Base-by-base conservation (phyloP, 2,329 filamentous ascomycete genomes). In the Fusarium pseudocircinatum region DNA sequence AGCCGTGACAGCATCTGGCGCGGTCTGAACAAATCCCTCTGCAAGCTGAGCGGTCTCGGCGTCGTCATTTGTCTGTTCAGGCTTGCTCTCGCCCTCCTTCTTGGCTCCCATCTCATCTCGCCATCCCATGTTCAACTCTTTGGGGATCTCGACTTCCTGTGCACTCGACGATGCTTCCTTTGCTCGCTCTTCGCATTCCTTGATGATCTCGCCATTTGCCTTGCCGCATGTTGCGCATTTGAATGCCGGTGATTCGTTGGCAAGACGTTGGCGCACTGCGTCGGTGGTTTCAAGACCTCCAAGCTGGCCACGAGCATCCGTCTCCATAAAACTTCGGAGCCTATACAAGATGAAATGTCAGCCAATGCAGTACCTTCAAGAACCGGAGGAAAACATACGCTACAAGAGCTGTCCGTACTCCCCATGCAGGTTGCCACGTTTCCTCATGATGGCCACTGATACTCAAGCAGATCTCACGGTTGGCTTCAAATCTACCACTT, bases 351-450 rank as follows among this genome's bases (percentile, higher is more conserved):
- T 7, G 0, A 44, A 4, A 42, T n/a, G 24, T 78, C 10, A 77
- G 74, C 2, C 11, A 28, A 32, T 20, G 2, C 2, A 22, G 30
- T 22, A 7, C 7, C 6, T 42, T 3, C 5, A 36, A 24, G 1
- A 4, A 16, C 6, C 22, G 4, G n/a, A 4, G 14, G 26, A 28
- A 15, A 75, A 82, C 88, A 22, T 80, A 85, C 84, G 90, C 90
- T 46, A 91, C 89, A 12, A 99, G 84, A 22, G 96, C 96, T 8
- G 96, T 98, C 67, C 96, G 89, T 15, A 99, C 92, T 0, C 96
- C 96, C 96, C 96, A 99, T 2, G 96, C 96, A 0, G 96, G 96
- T 87, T 98, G 96, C 96, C 96, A 99, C 22, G 94, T 97, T 85
- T 98, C 96, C 82, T 98, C 96, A 83, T 99, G 96, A 83, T 98